Conservation (phyloP, 2,329 filamentous ascomycete genomes). For the Thielaviopsis euricoi region DNA sequence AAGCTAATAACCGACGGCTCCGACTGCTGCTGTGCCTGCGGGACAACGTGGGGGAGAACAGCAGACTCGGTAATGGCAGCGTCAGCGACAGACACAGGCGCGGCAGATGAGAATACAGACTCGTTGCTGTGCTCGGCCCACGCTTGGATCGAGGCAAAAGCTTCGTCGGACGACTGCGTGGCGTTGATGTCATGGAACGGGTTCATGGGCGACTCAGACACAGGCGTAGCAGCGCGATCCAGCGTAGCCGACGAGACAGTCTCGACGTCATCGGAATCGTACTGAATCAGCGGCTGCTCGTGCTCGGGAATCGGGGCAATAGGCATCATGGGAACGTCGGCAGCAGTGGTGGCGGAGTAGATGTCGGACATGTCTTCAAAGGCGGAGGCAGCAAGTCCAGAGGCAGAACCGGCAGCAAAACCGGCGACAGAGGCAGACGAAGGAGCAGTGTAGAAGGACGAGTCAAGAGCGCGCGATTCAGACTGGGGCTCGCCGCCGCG, state of each 20-base stretch:
- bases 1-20: slow-evolving; percentile 36
- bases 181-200: slow-evolving; percentile 8
- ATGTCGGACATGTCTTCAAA: slow-evolving; percentile 36
- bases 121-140: slow-evolving; percentile 40
- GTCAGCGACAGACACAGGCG: slow-evolving; percentile 13
- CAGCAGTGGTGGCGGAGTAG: slow-evolving; percentile 34
- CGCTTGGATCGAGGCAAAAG: slow-evolving; percentile 45
- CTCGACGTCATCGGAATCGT: not conserved
- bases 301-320: not conserved
- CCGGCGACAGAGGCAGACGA: slow-evolving; percentile 15
- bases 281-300: not conserved
- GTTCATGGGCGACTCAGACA: slow-evolving; percentile 6
- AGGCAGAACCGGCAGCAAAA: not conserved
- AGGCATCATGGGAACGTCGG: not conserved
- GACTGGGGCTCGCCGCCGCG: slow-evolving; percentile 25
- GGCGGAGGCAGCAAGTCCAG: slow-evolving; percentile 17
- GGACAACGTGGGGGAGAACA: too few species aligned
- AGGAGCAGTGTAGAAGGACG: slow-evolving; percentile 14
- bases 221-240: not conserved
- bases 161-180: slow-evolving; percentile 20
- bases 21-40: slow-evolving; percentile 17
- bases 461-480: not conserved
- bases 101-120: slow-evolving; percentile 42
- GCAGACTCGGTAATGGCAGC: slow-evolving; percentile 20
- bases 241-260: slow-evolving; percentile 4